A percentile compares a stretch with the other conserved stretches of the same genome.
Conservation (phyloP, 73 alveolate species). For the Stentor roeselii region DNA sequence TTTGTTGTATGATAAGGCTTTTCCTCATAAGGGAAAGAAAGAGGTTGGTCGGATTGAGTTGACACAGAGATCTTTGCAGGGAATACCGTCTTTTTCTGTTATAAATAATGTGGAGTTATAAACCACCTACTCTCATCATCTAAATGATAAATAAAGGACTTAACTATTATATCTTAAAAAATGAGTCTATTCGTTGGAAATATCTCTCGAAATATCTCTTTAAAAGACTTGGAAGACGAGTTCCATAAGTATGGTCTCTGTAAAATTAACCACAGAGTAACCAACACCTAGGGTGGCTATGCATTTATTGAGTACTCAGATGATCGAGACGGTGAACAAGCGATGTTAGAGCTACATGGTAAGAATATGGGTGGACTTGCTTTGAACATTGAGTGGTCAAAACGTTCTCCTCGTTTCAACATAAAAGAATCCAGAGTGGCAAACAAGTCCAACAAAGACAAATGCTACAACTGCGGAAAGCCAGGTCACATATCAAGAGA, state of each 20-base stretch:
- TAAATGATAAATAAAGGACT: no score
- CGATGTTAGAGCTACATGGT: constrained; percentile 43
- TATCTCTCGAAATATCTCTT: constrained; percentile 44
- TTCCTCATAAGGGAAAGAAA: no score
- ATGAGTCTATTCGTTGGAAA: constrained; percentile 57
- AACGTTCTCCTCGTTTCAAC: constrained; percentile 41
- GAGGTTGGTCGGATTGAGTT: no score
- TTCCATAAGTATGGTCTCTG: constrained; percentile 48
- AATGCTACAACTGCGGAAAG: constrained; percentile 47
- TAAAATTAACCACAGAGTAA: constrained; percentile 48
- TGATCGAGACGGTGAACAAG: constrained; percentile 60
- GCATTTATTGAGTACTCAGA: constrained; percentile 55
- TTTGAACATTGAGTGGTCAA: constrained; percentile 52
- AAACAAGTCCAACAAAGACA: constrained; percentile 29
- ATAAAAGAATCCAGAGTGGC: not conserved
- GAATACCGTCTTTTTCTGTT: no score
- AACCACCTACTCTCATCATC: no score
- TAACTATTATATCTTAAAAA: constrained; percentile 16
- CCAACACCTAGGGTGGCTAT: constrained; percentile 34
- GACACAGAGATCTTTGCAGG: no score
- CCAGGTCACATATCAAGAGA: constrained; percentile 55
- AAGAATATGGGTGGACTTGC: constrained; percentile 58
- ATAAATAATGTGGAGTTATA: no score
- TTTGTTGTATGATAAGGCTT: constrained; percentile 62
- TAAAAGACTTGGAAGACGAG: constrained; percentile 44